phyloP scores from a whole-genome alignment of 345 rosid species.

The Euphorbia tirucalli region DNA sequence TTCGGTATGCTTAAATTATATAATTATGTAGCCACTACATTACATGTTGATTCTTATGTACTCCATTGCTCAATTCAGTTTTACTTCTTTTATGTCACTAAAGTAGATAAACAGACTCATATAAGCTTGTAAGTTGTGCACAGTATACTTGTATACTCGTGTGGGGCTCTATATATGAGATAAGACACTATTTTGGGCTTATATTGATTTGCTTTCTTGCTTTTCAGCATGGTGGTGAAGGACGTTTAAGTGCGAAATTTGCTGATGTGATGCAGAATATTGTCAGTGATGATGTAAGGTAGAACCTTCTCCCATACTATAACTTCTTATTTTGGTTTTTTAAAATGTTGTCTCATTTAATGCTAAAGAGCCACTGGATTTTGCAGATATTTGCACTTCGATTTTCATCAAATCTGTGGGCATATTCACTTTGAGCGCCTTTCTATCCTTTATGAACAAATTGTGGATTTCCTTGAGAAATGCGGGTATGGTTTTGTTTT shows the following conservation, averaged over 20 bases:
- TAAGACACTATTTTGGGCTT: constrained; percentile 15
- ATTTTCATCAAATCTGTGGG: constrained; percentile 89
- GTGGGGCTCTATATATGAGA: neutral
- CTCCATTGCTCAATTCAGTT: constrained; percentile 4
- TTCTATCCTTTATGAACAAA: constrained; percentile 85
- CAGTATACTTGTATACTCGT: neutral
- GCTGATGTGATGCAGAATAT: constrained; percentile 63
- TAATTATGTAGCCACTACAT: neutral
- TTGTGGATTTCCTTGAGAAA: constrained; percentile 73
- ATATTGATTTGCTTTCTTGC: constrained; percentile 23
- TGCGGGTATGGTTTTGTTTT: constrained; percentile 56
- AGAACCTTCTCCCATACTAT: constrained; percentile 31
- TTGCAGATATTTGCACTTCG: constrained; percentile 90
- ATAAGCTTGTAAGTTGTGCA: neutral
- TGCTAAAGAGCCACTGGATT: constrained; percentile 20
- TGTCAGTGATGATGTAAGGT: constrained; percentile 84
- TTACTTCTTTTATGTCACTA: neutral
- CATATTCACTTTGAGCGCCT: constrained; percentile 96
- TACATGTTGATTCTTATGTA: constrained; percentile 4
- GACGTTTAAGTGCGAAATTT: constrained; percentile 74
- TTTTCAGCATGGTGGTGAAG: constrained; percentile 93
- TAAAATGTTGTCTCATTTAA: constrained; percentile 16
- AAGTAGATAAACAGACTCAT: neutral
- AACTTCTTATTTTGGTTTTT: constrained; percentile 14
- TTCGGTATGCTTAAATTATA: constrained; percentile 2